Conservation (phyloP, 2,329 filamentous ascomycete species). For the Epichloe brachyelytri region DNA sequence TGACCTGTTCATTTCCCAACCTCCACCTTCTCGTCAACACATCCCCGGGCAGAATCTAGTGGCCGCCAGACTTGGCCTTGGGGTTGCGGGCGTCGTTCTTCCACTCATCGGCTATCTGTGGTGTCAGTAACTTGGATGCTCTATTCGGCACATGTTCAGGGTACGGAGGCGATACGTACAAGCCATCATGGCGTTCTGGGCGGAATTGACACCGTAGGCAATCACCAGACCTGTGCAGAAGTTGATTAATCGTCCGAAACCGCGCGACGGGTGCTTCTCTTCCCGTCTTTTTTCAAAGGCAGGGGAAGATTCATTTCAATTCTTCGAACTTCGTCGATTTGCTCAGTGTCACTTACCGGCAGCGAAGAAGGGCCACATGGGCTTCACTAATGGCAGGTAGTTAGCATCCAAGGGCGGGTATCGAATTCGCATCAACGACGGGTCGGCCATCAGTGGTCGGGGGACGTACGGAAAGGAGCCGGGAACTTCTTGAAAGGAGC, state of each 20-base stretch:
- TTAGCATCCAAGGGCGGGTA: slow-evolving; percentile 12
- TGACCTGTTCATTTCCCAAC: slow-evolving; percentile 5
- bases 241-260: background rate
- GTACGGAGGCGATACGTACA: slow-evolving; percentile 39
- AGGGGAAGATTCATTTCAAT: background rate
- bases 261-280: background rate
- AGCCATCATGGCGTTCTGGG: slow-evolving; percentile 62
- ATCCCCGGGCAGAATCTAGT: slow-evolving; percentile 25
- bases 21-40: slow-evolving; percentile 9
- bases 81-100: slow-evolving; percentile 95
- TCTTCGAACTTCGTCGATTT: background rate
- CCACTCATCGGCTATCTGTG: slow-evolving; percentile 66
- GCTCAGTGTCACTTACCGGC: slow-evolving; percentile 57
- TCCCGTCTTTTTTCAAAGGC: background rate
- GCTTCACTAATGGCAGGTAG: slow-evolving; percentile 51
- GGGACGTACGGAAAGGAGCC: slow-evolving; percentile 59
- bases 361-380: slow-evolving; percentile 85
- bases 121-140: slow-evolving; percentile 13
- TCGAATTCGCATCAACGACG: slow-evolving; percentile 9
- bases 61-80: slow-evolving; percentile 33
- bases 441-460: slow-evolving; percentile 5
- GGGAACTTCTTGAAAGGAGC: slow-evolving; percentile 65
- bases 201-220: slow-evolving; percentile 81
- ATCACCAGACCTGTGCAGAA: slow-evolving; percentile 61
- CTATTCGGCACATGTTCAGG: background rate